phyloP scores from a whole-genome alignment of 345 rosid species.

The Sisymbrium irio region DNA sequence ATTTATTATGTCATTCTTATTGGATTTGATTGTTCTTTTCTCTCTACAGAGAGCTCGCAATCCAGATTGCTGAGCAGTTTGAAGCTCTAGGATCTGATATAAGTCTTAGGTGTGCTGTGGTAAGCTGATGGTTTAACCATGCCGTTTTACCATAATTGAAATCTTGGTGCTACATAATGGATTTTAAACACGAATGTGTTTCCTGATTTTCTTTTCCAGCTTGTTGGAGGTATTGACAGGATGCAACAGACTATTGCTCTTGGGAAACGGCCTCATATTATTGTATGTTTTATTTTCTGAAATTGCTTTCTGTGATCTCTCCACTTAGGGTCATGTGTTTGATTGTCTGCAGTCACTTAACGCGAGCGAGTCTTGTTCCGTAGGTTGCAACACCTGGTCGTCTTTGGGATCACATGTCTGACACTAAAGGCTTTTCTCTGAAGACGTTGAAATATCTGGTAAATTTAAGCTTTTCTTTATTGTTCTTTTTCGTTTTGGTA shows the following conservation, averaged over 20 bases:
- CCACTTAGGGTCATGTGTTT: not conserved
- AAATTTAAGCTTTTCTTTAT: conserved; percentile 16
- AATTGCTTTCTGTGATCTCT: not conserved
- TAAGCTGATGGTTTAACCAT: conserved; percentile 34
- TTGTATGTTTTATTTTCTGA: conserved; percentile 44
- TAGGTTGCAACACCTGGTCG: conserved; percentile 98
- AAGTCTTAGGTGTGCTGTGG: conserved; percentile 83
- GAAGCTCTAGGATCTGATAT: conserved; percentile 85
- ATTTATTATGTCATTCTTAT: not conserved
- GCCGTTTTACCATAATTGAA: not conserved
- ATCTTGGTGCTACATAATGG: not conserved
- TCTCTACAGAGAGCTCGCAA: conserved; percentile 76
- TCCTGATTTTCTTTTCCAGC: conserved; percentile 39
- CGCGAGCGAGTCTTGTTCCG: not conserved
- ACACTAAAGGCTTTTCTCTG: conserved; percentile 90
- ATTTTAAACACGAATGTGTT: not conserved
- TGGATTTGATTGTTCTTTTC: conserved; percentile 1
- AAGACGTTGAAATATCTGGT: conserved; percentile 79
- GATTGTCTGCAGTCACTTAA: not conserved
- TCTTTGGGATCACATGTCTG: conserved; percentile 77
- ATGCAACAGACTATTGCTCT: conserved; percentile 75
- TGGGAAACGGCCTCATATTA: conserved; percentile 80
- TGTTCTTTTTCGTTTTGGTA: not conserved
- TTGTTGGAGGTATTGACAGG: conserved; percentile 94
- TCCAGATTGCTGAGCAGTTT: conserved; percentile 96